Base-by-base conservation (phyloP, 768 basidiomycete genomes). In the Auricularia sp. region DNA sequence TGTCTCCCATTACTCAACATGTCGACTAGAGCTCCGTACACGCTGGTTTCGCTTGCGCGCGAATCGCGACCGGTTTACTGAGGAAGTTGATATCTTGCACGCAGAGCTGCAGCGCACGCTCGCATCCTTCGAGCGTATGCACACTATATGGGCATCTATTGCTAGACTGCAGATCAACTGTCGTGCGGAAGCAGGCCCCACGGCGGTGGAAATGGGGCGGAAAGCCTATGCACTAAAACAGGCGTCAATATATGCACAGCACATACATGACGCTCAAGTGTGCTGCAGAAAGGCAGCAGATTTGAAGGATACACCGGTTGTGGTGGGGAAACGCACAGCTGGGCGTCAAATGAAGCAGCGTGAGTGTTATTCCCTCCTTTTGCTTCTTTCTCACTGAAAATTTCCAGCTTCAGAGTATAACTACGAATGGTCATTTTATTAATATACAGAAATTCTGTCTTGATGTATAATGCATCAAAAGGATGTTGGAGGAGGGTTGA, bases 81-180 rank as follows among this genome's bases (percentile, higher is more conserved):
- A 70, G 63, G 68, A 66, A 43, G 64, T 68, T 34, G 68, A 70
- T 42, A 68, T 66, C 2, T 54, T 68, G 12, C 60, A 66, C 54
- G 66, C 63, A 67, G 69, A 68, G 53, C 61, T 68, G 18, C 11
- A 54, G 35, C 60, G 67, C 3, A 51, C 67, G 11, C 18, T n/a
- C 16, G 7, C 3, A 1, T 61, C 53, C 7, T 64, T 66, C 44
- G 2, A 6, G 3, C 47, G 35, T 16, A 42, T 47, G 36, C 4
- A 7, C 7, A 12, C 39, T 1, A 42, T 64, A 2, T 68, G 67
- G 67, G 2, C 44, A 14, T 6, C 51, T 1, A 44, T 16, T 4
- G 36, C 36, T 4, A 11, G 11, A 4, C 5, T 11, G 4, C 36
- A 39, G 36, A 4, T 39, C 11, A n/a, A n/a, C n/a, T n/a, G n/a